Conservation (phyloP, 768 basidiomycete species). For the Kwoniella mangroviensis region DNA sequence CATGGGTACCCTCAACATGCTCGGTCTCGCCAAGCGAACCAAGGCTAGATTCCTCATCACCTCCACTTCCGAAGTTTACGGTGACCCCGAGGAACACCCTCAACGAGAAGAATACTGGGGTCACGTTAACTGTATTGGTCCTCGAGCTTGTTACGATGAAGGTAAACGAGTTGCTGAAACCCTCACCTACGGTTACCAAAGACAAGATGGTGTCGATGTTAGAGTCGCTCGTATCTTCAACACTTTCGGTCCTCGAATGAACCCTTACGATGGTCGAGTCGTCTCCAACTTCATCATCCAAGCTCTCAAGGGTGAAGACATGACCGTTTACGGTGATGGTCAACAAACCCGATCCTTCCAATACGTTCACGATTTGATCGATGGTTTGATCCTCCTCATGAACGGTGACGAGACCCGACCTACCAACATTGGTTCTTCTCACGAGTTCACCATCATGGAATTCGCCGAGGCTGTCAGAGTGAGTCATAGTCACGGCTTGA, state of each 20-base stretch:
- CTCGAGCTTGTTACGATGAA: constrained; percentile 99
- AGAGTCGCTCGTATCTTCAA: constrained; percentile 99
- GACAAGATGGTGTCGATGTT: constrained; percentile 93
- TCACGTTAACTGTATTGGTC: constrained; percentile 97
- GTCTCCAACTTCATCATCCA: constrained; percentile 99
- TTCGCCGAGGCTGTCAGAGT: constrained; percentile 86
- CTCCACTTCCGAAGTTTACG: constrained; percentile 97
- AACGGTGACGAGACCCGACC: constrained; percentile 91
- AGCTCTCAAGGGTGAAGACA: constrained; percentile 91
- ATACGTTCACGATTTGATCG: constrained; percentile 95
- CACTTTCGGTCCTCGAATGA: constrained; percentile 64
- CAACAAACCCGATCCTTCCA: constrained; percentile 88
- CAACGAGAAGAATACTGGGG: constrained; percentile 98
- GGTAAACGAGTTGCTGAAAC: constrained; percentile 99
- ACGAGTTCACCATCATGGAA: constrained; percentile 94
- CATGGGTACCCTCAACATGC: constrained; percentile 98
- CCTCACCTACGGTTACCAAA: constrained; percentile 91
- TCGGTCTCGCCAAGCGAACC: constrained; percentile 93
- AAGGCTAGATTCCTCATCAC: constrained; percentile 96
- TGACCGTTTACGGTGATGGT: constrained; percentile 96
- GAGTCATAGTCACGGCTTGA: constrained; percentile 18
- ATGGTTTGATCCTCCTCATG: constrained; percentile 74
- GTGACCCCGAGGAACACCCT: constrained; percentile 97
- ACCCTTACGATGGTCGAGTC: constrained; percentile 93
- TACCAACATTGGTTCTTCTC: constrained; percentile 92